Evolutionary conservation across 2,329 filamentous ascomycete genomes (phyloP), one percentile per base, ranked within the genome.

Genomic region (Colletotrichum somersetense): DNA sequence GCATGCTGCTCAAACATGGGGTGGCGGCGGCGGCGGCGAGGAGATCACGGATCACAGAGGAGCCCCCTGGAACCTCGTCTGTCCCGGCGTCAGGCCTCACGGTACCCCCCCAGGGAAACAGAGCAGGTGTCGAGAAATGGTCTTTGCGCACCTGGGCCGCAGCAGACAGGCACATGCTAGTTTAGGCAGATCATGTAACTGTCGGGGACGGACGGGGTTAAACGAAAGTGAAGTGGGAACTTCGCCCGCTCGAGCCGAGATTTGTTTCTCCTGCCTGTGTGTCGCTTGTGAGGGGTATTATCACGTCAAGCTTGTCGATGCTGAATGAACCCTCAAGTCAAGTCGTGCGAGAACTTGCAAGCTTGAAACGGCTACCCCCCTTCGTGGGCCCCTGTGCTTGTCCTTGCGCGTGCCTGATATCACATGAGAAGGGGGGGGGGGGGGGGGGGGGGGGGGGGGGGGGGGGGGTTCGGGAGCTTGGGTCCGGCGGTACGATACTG

Each of bases 41-140:
- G 69, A 72, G 65, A 72, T 72, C 69, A 68, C 66, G 59, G 69
- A 72, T 69, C 66, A 59, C 66, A 59, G 55, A 72, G 53, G 59
- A 69, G 69, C 61, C 69, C 69, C 69, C 55, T 52, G 48, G 26
- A 8, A 55, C 38, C 50, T 52, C 46, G 35, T 8, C 46, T 40
- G 40, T 50, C 61, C 18, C 4, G 46, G 2, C 23, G 40, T 30
- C 56, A 20, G 35, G 26, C 38, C 59, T 64, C 58, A 73, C 66
- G 40, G 58, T 55, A 48, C 50, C 55, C 50, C 55, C 59, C 50
- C 44, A 30, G 56, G 61, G 50, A 62, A 66, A 62, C 57, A 30
- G 52, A 66, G 71, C 67, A 73, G 57, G 71, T 73, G 57, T 71
- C 71, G 71, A 66, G 62, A 66, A 16, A 62, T 73, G 71, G 71